These are phyloP conservation scores for Psophocarpus tetragonolobus DNA, from an alignment of 306 rosid genomes.

Conservation along the genomic window DNA sequence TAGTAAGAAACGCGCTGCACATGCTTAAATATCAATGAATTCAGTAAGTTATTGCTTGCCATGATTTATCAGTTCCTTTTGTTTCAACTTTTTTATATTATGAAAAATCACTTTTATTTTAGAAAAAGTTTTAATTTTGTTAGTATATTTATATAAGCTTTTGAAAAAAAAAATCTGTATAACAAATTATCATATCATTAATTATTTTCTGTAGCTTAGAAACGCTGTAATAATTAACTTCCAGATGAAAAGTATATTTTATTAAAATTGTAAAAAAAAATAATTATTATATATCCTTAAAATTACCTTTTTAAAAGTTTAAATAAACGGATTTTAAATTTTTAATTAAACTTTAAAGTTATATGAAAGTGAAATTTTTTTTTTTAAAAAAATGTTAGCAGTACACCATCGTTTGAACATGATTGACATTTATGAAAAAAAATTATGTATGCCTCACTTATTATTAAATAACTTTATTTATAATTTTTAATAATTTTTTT, in stretches of 20 bases:
- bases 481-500: too few relatives aligned
- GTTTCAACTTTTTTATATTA: not conserved
- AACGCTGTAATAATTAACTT: not conserved
- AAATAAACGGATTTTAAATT: too few relatives aligned
- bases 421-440: too few relatives aligned
- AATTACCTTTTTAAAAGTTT: not conserved
- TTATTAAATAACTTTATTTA: too few relatives aligned
- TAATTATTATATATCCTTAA: not conserved
- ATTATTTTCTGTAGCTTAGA: not conserved
- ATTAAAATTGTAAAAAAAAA: not conserved
- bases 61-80: not conserved
- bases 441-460: too few relatives aligned
- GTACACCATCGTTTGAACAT: too few relatives aligned
- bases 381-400: too few relatives aligned
- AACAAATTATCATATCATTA: not conserved
- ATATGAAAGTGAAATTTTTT: too few relatives aligned
- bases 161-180: not conserved
- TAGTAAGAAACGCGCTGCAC: not conserved
- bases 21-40: constrained; percentile 28
- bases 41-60: constrained; percentile 17
- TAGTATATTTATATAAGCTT: not conserved
- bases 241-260: not conserved
- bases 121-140: not conserved
- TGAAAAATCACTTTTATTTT: not conserved
- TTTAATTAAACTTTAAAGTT: too few relatives aligned